Conservation (phyloP, 768 basidiomycete species). For the Podaxis sp. region DNA sequence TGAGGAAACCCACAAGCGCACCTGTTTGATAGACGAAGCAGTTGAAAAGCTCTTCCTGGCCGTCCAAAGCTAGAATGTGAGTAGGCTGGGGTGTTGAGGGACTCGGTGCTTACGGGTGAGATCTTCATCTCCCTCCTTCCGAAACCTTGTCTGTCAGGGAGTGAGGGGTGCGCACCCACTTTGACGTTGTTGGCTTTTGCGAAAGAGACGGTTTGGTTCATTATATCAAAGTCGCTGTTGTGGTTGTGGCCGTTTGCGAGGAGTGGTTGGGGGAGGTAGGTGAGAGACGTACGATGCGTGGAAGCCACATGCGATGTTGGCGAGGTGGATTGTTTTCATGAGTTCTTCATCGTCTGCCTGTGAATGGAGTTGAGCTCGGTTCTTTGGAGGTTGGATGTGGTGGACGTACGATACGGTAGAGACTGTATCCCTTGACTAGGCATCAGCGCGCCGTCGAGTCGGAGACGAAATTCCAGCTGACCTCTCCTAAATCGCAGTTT, state of each 20-base stretch:
- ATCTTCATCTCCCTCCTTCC: conserved; percentile 66
- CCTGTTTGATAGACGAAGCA: conserved; percentile 70
- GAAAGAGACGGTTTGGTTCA: conserved; percentile 59
- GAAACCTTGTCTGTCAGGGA: conserved; percentile 65
- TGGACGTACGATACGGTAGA: conserved; percentile 44
- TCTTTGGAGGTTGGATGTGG: background rate
- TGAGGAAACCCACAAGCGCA: conserved; percentile 61
- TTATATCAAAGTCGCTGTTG: conserved; percentile 58
- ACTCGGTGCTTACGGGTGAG: conserved; percentile 42
- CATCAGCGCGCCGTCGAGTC: background rate
- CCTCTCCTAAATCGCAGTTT: conserved; percentile 61
- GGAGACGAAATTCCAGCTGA: conserved; percentile 18
- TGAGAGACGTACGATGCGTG: conserved; percentile 53
- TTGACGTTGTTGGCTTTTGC: conserved; percentile 56
- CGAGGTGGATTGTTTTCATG: conserved; percentile 57
- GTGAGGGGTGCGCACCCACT: conserved; percentile 69
- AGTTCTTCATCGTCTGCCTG: conserved; percentile 53
- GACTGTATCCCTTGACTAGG: conserved; percentile 37
- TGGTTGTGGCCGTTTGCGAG: rapidly evolving
- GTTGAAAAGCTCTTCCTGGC: conserved; percentile 52
- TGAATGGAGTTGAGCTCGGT: background rate
- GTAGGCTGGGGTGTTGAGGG: background rate
- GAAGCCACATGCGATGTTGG: conserved; percentile 69
- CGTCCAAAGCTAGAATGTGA: background rate
- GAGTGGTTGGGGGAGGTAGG: background rate